Evolutionary conservation across 805 yeast genomes (phyloP), one percentile per base, ranked within the genome.

Genomic region (Metschnikowia rubicola): DNA sequence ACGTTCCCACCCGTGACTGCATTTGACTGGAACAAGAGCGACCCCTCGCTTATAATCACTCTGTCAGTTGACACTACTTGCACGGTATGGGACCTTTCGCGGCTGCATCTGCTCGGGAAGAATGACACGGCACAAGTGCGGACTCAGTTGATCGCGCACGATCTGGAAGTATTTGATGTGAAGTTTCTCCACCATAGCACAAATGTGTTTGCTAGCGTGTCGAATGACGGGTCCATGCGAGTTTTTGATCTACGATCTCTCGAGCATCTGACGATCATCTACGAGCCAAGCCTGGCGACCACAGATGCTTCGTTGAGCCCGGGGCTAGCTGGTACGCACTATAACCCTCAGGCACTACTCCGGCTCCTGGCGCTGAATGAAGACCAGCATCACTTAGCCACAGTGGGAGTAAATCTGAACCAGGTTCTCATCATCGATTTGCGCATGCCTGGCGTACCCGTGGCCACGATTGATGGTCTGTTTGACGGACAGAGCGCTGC

Each of bases 61-160:
- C 80, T 92, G 52, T 84, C 94, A 17, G 88, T 92, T 10, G 99
- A 94, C 67, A 94, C 99, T 1, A 94, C 99, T 0, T 94, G 99
- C 67, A 91, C 98, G 0, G 82, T 90, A 3, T 94, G 99, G 98
- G 98, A 94, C 66, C 65, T 90, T 30, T 61, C 65, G 50, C 63
- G 75, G 29, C 56, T 68, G 5, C 54, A 55, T 30, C 40, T 50
- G n/a, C 38, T 46, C 12, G 49, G 50, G 15, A 36, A 35, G 10
- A 50, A 45, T 40, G 77, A 81, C 36, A 78, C 83, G 19, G 83
- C 79, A 3, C 70, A 75, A 4, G 96, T 96, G 12, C 87, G 86
- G 61, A 92, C 98, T 1, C 97, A 94, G 67, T 73, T 94, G 40
- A 94, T 94, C 54, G 98, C 99, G 0, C 99, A 94, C 66, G 99